Base-by-base conservation (phyloP, 768 basidiomycete genomes). In the Mycena galericulata region DNA sequence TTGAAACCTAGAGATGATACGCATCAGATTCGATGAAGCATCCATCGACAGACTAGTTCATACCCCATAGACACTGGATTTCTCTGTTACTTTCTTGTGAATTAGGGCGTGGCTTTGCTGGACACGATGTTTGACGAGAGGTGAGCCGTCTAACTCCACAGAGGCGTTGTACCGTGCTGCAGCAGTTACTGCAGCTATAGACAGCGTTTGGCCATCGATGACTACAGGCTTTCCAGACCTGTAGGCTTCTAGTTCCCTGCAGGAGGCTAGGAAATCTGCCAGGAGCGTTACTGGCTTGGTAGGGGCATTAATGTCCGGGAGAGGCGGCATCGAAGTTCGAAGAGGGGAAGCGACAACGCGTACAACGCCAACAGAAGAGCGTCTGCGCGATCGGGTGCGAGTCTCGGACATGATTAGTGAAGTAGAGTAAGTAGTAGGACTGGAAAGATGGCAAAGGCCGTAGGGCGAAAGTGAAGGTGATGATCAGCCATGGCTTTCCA, bases 1-100 rank as follows among this genome's bases (percentile, higher is more conserved):
- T 88, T 3, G 92, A 43, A 43, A 43, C 90, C 95, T 94, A 71
- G 95, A 96, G 24, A 96, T 86, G 71, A 34, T 30, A 34, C 9
- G 32, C 20, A 4, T 30, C 29, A 3, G 32, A 27, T 4, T 17
- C 15, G 51, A 30, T 34, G 27, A n/a, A 30, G 11, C 5, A 50
- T 50, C 18, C 4, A 43, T 17, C 32, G 5, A 30, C 11, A 30
- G 7, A 51, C 95, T 95, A 38, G 86, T 88, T 3, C 92, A 92
- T 45, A 96, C 91, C 26, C 95, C 95, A 72, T 96, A 96, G 22
- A 96, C 85, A 70, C 91, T 92, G 57, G 87, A 85, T 12, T 90
- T 89, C 4, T 84, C 82, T 24, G 86, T 85, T 41, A 95, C 85
- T 78, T 94, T 94, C 73, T 85, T 84, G 24, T 86, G 81, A 47